Evolutionary conservation across 768 basidiomycete genomes (phyloP).

Genomic region (Rhizopogon vulgaris): DNA sequence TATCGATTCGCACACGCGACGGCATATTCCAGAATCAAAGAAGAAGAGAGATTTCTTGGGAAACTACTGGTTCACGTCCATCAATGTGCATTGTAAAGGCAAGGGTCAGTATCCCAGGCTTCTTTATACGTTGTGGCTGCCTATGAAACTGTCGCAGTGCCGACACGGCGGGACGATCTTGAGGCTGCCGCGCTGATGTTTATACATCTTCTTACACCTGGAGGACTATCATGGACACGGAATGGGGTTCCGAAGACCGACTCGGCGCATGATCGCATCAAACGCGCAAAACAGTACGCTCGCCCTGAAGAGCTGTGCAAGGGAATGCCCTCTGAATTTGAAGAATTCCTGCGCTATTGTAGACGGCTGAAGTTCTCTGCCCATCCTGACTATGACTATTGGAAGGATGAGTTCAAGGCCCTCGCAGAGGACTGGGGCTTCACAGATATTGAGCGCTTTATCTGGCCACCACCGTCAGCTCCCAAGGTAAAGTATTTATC

Average conservation of each 20-base stretch:
- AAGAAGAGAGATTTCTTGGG: slow-evolving; percentile 71
- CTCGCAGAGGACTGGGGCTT: slow-evolving; percentile 60
- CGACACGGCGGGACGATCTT: slow-evolving; percentile 73
- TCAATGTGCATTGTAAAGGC: slow-evolving; percentile 72
- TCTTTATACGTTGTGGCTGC: slow-evolving; percentile 10
- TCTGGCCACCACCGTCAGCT: slow-evolving; percentile 62
- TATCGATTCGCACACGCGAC: slow-evolving; percentile 55
- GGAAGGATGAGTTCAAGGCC: slow-evolving; percentile 59
- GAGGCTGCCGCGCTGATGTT: slow-evolving; percentile 76
- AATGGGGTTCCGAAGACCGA: slow-evolving; percentile 75
- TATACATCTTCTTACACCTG: slow-evolving; percentile 72
- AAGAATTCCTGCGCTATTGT: slow-evolving; percentile 72
- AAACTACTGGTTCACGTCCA: slow-evolving; percentile 81
- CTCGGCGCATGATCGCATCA: slow-evolving; percentile 55
- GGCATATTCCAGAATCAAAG: slow-evolving; percentile 69
- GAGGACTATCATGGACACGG: slow-evolving; percentile 72
- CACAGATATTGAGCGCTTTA: slow-evolving; percentile 49
- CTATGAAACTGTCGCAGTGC: slow-evolving; percentile 41
- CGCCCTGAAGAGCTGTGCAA: slow-evolving; percentile 62
- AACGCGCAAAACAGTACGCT: slow-evolving; percentile 55
- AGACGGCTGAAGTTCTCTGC: slow-evolving; percentile 64
- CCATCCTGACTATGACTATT: slow-evolving; percentile 58
- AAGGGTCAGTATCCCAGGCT: slow-evolving; percentile 42
- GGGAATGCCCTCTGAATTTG: slow-evolving; percentile 64
- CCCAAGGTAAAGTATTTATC: slow-evolving; percentile 20